phyloP scores from a whole-genome alignment of 129 eudicot genomes.

The Rutidosis leptorrhynchoides region DNA sequence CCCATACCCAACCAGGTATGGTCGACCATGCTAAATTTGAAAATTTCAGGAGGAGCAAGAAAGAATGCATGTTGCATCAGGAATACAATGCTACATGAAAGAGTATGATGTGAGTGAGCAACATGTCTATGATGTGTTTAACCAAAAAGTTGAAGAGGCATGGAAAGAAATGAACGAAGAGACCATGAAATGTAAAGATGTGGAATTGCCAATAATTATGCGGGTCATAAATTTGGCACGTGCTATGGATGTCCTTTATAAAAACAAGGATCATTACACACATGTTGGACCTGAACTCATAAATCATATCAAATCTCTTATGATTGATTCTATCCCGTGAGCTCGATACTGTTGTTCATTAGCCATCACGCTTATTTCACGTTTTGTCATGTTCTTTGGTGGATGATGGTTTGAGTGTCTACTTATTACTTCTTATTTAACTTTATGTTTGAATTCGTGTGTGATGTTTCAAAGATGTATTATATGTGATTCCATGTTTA shows the following conservation, averaged over 20 bases:
- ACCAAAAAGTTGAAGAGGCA: constrained; percentile 22
- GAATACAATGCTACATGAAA: constrained; percentile 3
- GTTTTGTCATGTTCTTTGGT: no score
- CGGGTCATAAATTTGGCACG: constrained; percentile 31
- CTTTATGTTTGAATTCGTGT: no score
- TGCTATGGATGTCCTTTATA: constrained; percentile 25
- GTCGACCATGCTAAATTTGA: neutral
- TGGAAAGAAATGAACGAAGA: constrained; percentile 40
- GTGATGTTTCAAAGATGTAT: no score
- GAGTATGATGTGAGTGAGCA: constrained; percentile 12
- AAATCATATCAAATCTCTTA: constrained; percentile 3
- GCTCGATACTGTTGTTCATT: no score
- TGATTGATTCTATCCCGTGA: no score
- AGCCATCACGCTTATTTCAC: no score
- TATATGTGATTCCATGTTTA: no score
- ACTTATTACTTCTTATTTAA: no score
- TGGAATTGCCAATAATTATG: constrained; percentile 15
- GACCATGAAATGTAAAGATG: constrained; percentile 2
- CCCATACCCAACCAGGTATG: no score
- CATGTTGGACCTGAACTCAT: constrained; percentile 1
- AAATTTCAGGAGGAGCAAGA: neutral
- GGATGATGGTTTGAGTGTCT: no score
- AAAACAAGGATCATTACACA: constrained; percentile 32
- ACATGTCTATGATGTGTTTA: constrained; percentile 23
- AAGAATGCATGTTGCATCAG: constrained; percentile 1